phyloP scores from a whole-genome alignment of 2,329 filamentous ascomycete genomes.

The Fusarium mundagurra region DNA sequence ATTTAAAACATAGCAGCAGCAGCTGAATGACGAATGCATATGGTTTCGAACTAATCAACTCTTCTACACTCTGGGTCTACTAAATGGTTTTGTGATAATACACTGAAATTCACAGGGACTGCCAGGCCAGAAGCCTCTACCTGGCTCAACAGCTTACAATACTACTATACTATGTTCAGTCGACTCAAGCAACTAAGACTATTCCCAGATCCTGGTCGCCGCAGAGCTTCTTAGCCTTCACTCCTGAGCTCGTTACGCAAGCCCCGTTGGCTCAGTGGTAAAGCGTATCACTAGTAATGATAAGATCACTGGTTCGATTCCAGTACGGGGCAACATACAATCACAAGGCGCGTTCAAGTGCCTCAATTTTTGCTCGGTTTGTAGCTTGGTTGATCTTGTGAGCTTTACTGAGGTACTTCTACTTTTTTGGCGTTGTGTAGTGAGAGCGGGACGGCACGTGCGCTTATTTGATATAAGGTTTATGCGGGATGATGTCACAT shows the following conservation, averaged over 20 bases:
- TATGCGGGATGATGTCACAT: not conserved
- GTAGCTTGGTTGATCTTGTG: not conserved
- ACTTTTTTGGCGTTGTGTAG: not conserved
- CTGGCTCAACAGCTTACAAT: not conserved
- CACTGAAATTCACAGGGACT: not conserved
- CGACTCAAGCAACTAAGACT: not conserved
- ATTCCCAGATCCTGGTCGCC: not conserved
- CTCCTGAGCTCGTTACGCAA: not conserved
- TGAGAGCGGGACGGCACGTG: not conserved
- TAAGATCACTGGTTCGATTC: constrained; percentile 34
- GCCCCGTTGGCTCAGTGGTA: constrained; percentile 31
- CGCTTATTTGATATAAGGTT: constrained; percentile 18
- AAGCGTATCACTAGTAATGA: constrained; percentile 39
- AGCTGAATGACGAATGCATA: not conserved
- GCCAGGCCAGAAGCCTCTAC: not conserved
- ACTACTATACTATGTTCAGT: not conserved
- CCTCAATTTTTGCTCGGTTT: not conserved
- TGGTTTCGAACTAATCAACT: not conserved
- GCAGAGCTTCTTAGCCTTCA: not conserved
- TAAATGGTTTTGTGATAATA: not conserved
- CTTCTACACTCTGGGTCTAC: too few species aligned
- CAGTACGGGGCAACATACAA: constrained; percentile 18
- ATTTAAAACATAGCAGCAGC: not conserved
- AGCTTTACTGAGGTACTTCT: not conserved
- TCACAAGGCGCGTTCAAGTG: accelerated